A percentile compares a stretch with the other conserved stretches of the same genome.
phyloP scores from a whole-genome alignment of 495 filamentous ascomycete genomes.

The Neohortaea acidophila region DNA sequence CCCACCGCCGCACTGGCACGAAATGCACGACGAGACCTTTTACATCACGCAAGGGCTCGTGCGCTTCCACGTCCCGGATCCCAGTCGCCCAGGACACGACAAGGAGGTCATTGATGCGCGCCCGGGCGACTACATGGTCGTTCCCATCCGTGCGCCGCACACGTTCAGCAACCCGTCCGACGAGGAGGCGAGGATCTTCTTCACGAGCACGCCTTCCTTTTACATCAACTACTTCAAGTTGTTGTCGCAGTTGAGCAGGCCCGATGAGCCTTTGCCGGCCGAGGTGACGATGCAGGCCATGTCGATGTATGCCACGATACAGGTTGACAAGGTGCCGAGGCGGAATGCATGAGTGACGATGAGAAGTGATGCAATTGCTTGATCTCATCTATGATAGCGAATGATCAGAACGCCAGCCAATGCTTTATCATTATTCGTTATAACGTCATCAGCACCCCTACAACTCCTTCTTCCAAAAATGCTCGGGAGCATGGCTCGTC shows the following conservation, averaged over 20 bases:
- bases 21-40: constrained; percentile 44
- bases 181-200: constrained; percentile 39
- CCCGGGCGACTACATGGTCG: constrained; percentile 36
- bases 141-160: constrained; percentile 36
- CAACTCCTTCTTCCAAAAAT: constrained; percentile 32
- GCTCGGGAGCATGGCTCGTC: constrained; percentile 79
- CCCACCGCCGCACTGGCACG: constrained; percentile 33
- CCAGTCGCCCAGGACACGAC: constrained; percentile 9
- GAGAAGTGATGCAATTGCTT: too few relatives aligned
- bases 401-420: too few relatives aligned
- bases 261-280: constrained; percentile 24
- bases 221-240: constrained; percentile 39
- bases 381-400: too few relatives aligned
- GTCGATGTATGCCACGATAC: constrained; percentile 32
- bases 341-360: too few relatives aligned
- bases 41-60: constrained; percentile 34
- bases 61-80: constrained; percentile 31
- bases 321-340: constrained; percentile 21
- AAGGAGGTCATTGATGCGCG: constrained; percentile 30
- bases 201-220: constrained; percentile 39
- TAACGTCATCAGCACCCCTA: constrained; percentile 15
- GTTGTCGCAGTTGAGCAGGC: constrained; percentile 24
- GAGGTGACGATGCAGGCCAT: constrained; percentile 30
- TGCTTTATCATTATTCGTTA: too few relatives aligned
- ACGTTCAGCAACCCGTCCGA: constrained; percentile 40